phyloP scores from a whole-genome alignment of 441 rosid species.

The Euphorbia corollata region DNA sequence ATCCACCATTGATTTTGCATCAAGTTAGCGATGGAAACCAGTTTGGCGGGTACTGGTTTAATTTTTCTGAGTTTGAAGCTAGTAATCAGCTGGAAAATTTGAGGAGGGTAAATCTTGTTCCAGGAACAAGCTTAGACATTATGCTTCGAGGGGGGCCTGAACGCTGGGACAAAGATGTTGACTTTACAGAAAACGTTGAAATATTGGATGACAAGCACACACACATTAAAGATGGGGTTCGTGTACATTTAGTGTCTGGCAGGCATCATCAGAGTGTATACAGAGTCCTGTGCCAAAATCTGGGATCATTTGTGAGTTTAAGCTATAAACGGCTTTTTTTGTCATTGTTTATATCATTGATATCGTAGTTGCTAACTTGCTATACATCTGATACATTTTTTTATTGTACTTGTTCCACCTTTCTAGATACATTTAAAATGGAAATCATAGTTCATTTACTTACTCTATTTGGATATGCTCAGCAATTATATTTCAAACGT shows the following conservation, averaged over 20 bases:
- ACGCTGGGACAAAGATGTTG: slow-evolving; percentile 60
- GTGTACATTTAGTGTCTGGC: slow-evolving; percentile 37
- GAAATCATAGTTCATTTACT: slow-evolving; percentile 19
- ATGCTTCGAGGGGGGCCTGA: slow-evolving; percentile 85
- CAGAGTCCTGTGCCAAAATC: slow-evolving; percentile 55
- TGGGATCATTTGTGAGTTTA: slow-evolving; percentile 68
- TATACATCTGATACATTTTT: not conserved
- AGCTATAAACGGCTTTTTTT: not conserved
- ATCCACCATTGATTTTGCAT: slow-evolving; percentile 58
- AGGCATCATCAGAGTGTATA: slow-evolving; percentile 33
- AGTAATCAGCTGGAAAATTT: slow-evolving; percentile 37
- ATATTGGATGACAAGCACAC: slow-evolving; percentile 34
- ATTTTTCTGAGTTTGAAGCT: slow-evolving; percentile 41
- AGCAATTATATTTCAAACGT: slow-evolving; percentile 70
- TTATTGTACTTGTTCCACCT: not conserved
- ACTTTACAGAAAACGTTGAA: slow-evolving; percentile 52
- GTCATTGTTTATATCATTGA: not conserved
- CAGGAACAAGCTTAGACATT: slow-evolving; percentile 73
- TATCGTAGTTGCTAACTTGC: not conserved
- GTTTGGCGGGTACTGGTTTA: slow-evolving; percentile 86
- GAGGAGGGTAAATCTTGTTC: slow-evolving; percentile 66
- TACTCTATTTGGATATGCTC: slow-evolving; percentile 27
- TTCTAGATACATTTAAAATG: slow-evolving; percentile 9
- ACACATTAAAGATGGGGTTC: slow-evolving; percentile 36
- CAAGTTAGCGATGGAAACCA: slow-evolving; percentile 73